Percentiles rank a stretch among this genome's conserved stretches.
phyloP scores from a whole-genome alignment of 345 rosid genomes.

The Eutrema yunnanense region DNA sequence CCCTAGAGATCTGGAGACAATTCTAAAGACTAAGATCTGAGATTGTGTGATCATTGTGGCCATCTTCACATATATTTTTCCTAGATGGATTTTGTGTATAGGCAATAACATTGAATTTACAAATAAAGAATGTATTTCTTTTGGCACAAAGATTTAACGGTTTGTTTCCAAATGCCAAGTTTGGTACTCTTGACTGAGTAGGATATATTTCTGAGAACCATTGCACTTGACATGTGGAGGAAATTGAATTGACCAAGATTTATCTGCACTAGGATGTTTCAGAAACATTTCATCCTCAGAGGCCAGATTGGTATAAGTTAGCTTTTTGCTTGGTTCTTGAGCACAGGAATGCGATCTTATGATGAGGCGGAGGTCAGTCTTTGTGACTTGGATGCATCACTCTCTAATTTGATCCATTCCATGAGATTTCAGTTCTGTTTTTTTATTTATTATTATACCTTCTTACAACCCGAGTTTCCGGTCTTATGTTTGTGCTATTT shows the following conservation, averaged over 20 bases:
- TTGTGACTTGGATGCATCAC: no score
- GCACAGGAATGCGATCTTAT: slow-evolving; percentile 42
- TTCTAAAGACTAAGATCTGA: background rate
- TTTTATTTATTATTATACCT: no score
- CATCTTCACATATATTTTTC: no score
- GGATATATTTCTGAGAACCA: no score
- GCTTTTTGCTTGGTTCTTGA: slow-evolving; percentile 46
- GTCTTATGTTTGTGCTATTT: no score
- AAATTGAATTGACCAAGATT: background rate
- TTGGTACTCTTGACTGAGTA: background rate
- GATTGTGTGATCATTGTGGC: background rate
- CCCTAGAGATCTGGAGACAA: background rate
- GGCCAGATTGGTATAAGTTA: slow-evolving; percentile 61
- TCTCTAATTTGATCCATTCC: no score
- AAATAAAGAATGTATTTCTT: background rate
- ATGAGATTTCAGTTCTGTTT: no score
- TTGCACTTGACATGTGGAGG: background rate
- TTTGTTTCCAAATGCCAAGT: background rate
- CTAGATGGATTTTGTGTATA: background rate
- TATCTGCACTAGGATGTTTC: slow-evolving; percentile 31
- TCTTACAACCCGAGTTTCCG: no score
- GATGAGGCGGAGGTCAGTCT: no score
- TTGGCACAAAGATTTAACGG: background rate
- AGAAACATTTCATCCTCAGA: slow-evolving; percentile 53
- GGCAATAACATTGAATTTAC: no score